A percentile compares a stretch with the other conserved stretches of the same genome.
Conservation (phyloP, 306 rosid genomes). For the Alnus glutinosa region DNA sequence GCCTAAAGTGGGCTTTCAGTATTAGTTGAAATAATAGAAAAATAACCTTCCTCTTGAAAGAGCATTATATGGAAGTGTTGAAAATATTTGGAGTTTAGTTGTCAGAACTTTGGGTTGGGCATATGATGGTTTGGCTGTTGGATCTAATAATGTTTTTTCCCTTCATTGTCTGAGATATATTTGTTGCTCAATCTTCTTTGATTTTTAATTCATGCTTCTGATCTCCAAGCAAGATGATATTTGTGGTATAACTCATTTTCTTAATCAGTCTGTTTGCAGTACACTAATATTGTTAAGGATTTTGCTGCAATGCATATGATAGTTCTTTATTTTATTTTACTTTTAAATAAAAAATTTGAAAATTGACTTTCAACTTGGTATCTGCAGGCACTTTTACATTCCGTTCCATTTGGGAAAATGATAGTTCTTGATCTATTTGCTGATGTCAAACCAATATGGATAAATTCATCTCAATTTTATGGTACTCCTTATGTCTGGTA, state of each 20-base stretch:
- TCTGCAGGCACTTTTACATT: constrained; percentile 89
- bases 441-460: constrained; percentile 93
- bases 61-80: neutral
- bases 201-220: neutral
- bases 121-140: neutral
- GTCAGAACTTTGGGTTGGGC: neutral
- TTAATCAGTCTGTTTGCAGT: neutral
- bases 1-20: neutral
- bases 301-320: constrained; percentile 10
- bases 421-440: constrained; percentile 97
- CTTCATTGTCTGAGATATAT: neutral
- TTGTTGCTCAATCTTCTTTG: neutral
- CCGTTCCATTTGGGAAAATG: constrained; percentile 91
- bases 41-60: neutral
- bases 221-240: neutral
- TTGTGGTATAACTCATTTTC: constrained; percentile 1
- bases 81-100: neutral
- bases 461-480: constrained; percentile 79
- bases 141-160: neutral
- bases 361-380: constrained; percentile 12
- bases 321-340: neutral
- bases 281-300: neutral
- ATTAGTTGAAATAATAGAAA: neutral
- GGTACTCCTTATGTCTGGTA: constrained; percentile 96
- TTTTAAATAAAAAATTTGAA: neutral